These are phyloP conservation scores for Metarhizium rileyi DNA, from an alignment of 2,329 filamentous ascomycete genomes.

Conservation along the genomic window DNA sequence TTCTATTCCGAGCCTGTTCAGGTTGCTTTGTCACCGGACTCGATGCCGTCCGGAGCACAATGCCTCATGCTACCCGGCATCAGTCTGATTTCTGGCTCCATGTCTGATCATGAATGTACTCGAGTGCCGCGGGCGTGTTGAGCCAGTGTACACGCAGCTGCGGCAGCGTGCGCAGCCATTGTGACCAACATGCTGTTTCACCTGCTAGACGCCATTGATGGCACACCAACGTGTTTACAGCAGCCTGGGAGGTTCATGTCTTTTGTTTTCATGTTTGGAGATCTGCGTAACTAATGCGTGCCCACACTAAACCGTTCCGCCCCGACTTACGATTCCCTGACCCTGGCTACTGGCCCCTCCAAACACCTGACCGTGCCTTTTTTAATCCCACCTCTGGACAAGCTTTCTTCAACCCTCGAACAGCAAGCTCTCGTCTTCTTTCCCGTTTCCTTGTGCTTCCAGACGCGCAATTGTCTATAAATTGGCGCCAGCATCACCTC, in stretches of 20 bases:
- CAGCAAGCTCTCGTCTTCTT: background rate
- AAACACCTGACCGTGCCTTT: background rate
- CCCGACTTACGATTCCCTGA: background rate
- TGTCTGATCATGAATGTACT: too few relatives aligned
- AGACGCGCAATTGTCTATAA: background rate
- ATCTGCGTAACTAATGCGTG: background rate
- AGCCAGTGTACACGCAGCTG: too few relatives aligned
- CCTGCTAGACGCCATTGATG: background rate
- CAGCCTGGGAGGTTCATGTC: background rate
- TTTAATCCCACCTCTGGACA: background rate
- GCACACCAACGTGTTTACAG: background rate
- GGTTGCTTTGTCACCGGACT: too few relatives aligned
- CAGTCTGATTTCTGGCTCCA: too few relatives aligned
- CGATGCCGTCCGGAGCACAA: too few relatives aligned
- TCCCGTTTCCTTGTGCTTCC: background rate
- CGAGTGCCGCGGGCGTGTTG: too few relatives aligned
- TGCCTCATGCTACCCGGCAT: too few relatives aligned
- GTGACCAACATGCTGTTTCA: too few relatives aligned
- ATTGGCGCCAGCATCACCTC: background rate
- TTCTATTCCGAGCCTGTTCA: too few relatives aligned
- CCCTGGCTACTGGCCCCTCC: background rate
- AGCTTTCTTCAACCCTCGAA: background rate
- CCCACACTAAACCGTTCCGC: background rate
- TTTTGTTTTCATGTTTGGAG: background rate
- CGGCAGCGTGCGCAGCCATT: too few relatives aligned